phyloP scores from a whole-genome alignment of 371 early-diverging fungal species.

The Phascolomyces articulosus region DNA sequence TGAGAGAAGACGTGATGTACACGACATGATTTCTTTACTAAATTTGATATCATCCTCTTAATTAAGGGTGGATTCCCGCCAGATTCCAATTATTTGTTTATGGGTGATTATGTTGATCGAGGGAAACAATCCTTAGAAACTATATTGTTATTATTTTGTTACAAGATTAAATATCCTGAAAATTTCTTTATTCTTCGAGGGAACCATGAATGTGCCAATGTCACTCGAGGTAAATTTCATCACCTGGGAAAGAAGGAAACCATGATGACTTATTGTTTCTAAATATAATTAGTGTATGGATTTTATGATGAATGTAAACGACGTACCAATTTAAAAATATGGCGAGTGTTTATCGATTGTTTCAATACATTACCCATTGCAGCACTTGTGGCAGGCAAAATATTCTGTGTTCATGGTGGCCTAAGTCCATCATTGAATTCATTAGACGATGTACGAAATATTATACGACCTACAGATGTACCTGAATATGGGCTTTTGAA shows the following conservation, averaged over 20 bases:
- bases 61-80: slow-evolving; percentile 81
- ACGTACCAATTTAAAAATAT: slow-evolving; percentile 91
- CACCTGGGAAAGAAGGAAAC: neutral
- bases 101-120: slow-evolving; percentile 98
- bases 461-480: slow-evolving; percentile 94
- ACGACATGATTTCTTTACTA: neutral
- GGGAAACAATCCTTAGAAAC: slow-evolving; percentile 97
- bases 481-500: slow-evolving; percentile 91
- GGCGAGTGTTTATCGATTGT: slow-evolving; percentile 91
- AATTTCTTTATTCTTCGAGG: slow-evolving; percentile 95
- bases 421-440: slow-evolving; percentile 86
- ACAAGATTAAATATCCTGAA: slow-evolving; percentile 95
- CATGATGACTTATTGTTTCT: no score
- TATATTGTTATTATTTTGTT: slow-evolving; percentile 88
- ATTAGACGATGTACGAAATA: slow-evolving; percentile 90
- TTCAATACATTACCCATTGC: slow-evolving; percentile 96
- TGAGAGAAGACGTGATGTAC: neutral
- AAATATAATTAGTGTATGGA: slow-evolving; percentile 78
- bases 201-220: slow-evolving; percentile 96
- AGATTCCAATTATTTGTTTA: slow-evolving; percentile 89
- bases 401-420: slow-evolving; percentile 98
- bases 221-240: slow-evolving; percentile 77
- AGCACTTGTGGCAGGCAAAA: slow-evolving; percentile 92
- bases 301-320: slow-evolving; percentile 99
- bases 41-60: neutral